These are phyloP conservation scores for Yamadazyma endophytica DNA, from an alignment of 805 yeast species.

Conservation along the genomic window DNA sequence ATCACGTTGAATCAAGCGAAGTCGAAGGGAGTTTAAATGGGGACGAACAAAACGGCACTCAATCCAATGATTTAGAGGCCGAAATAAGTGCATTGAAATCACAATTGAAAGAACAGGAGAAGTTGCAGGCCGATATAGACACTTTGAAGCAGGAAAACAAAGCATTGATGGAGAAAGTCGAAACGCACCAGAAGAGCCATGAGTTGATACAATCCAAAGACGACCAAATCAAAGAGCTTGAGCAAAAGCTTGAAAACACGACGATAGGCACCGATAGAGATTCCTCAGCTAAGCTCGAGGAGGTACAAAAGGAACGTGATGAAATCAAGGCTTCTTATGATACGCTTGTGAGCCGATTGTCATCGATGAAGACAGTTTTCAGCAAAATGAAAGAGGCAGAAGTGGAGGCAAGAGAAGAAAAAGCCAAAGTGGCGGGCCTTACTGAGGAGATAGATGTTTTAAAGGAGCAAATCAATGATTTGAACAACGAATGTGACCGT, in stretches of 20 bases:
- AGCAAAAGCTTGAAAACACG: conserved; percentile 5
- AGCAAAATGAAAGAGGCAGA: conserved; percentile 70
- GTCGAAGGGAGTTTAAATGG: background rate
- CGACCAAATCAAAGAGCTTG: conserved; percentile 5
- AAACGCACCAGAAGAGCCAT: no score
- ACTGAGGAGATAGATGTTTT: conserved; percentile 13
- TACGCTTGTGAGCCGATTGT: conserved; percentile 54
- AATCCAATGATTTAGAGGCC: conserved; percentile 1
- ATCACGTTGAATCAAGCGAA: no score
- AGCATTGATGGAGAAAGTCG: conserved; percentile 1
- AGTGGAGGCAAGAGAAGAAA: conserved; percentile 52
- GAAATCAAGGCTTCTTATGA: conserved; percentile 59
- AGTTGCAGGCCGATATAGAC: background rate
- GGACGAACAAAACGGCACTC: background rate
- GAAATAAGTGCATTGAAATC: conserved; percentile 4
- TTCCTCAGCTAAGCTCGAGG: background rate
- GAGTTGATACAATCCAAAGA: no score
- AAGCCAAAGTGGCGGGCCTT: conserved; percentile 36
- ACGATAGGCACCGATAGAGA: conserved; percentile 1
- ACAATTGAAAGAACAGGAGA: conserved; percentile 6
- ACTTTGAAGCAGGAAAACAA: conserved; percentile 2
- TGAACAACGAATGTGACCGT: conserved; percentile 54
- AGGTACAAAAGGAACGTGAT: conserved; percentile 45
- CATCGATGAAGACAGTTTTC: conserved; percentile 72
- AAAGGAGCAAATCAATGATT: conserved; percentile 28